Evolutionary conservation across 2,329 filamentous ascomycete species (phyloP), one percentile per base, ranked within the genome.

Genomic region (Beauveria medogensis): DNA sequence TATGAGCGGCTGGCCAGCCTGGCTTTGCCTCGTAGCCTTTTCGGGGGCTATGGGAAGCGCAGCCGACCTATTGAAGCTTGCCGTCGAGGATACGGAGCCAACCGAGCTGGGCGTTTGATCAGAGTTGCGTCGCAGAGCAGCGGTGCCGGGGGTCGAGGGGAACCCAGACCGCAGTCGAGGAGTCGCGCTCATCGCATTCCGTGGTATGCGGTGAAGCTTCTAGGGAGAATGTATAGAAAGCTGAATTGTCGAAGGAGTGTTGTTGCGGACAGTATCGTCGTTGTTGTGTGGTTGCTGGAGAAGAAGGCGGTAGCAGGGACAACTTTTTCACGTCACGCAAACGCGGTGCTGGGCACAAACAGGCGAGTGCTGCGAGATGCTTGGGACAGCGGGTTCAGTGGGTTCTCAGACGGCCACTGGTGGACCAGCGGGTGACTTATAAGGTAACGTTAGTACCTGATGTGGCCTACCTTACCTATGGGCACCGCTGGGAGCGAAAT

Each of bases 121-220:
- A 34, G 68, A 56, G 26, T 68, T 67, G 53, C 69, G 67, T 67
- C 72, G 69, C 70, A 70, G 70, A 70, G 73, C 75, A 64, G 73
- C 70, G 67, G 78, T 78, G 68, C 79, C 81, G 69, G 90, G 90
- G 67, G 90, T 92, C 70, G 85, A 80, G 72, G 91, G 91, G 72
- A 87, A 94, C 71, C 88, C 89, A 81, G 89, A 91, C 78, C 88
- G 85, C 78, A 91, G 80, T 78, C 87, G 88, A 76, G 88, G 90
- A 79, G 90, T 94, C 75, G 81, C 83, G 83, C 85, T 90, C 91
- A 93, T 93, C 77, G 85, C 85, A 88, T 88, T 75, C 76, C 78
- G 78, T 70, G 70, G 68, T 70, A 65, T 63, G 37, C 24, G 53
- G 20, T 48, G 50, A 60, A 60, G 50, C 58, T 60, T 16, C 50